Evolutionary conservation across 768 basidiomycete species (phyloP).

Genomic region (Phylloporus sp.): DNA sequence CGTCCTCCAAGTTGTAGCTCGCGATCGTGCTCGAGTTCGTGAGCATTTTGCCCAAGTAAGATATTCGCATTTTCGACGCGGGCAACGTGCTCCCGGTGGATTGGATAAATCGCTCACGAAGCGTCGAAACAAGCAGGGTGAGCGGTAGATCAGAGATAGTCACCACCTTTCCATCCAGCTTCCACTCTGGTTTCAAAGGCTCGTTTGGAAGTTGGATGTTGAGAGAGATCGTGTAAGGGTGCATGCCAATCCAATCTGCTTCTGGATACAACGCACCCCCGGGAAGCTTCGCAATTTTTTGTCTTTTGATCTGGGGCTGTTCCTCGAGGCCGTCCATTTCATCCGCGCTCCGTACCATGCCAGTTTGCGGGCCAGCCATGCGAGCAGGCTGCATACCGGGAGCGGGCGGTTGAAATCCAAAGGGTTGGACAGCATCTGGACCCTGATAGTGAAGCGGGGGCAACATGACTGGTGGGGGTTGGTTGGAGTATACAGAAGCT

Average conservation of each 20-base stretch:
- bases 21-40: slow-evolving; percentile 84
- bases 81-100: slow-evolving; percentile 75
- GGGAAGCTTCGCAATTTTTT: slow-evolving; percentile 79
- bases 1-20: slow-evolving; percentile 85
- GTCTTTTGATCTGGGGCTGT: slow-evolving; percentile 80
- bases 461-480: slow-evolving; percentile 68
- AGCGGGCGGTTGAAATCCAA: slow-evolving; percentile 71
- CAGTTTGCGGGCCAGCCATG: slow-evolving; percentile 57
- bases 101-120: slow-evolving; percentile 84
- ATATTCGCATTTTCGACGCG: slow-evolving; percentile 74
- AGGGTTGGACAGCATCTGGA: slow-evolving; percentile 68
- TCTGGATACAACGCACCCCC: slow-evolving; percentile 83
- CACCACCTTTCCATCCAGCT: slow-evolving; percentile 75
- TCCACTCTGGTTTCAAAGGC: slow-evolving; percentile 86
- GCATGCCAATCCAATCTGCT: slow-evolving; percentile 85
- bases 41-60: slow-evolving; percentile 78
- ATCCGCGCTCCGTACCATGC: slow-evolving; percentile 74
- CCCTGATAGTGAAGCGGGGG: slow-evolving; percentile 85
- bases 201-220: slow-evolving; percentile 80
- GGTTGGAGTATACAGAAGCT: slow-evolving; percentile 59
- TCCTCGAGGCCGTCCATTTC: slow-evolving; percentile 73
- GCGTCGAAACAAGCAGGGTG: slow-evolving; percentile 76
- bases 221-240: slow-evolving; percentile 87
- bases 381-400: slow-evolving; percentile 66
- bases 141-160: slow-evolving; percentile 80